These are phyloP conservation scores for Trichoderma brevicompactum DNA, from an alignment of 2,329 filamentous ascomycete species.

Conservation along the genomic window DNA sequence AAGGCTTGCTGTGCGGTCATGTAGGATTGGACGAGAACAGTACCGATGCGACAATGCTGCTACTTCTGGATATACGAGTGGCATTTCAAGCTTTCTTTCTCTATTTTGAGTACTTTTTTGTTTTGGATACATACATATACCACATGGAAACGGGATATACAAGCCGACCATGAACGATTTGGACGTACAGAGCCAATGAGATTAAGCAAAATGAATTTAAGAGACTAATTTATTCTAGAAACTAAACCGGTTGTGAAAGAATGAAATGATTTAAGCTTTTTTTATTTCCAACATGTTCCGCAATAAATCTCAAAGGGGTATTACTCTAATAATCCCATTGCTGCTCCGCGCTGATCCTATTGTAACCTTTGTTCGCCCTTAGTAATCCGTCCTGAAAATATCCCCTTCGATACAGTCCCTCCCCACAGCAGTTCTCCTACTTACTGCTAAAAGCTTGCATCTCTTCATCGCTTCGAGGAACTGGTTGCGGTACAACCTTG, in stretches of 20 bases:
- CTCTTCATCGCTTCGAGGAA: constrained; percentile 28
- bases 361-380: constrained; percentile 19
- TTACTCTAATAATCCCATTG: constrained; percentile 17
- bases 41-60: background rate
- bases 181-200: background rate
- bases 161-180: background rate
- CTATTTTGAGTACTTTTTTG: background rate
- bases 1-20: constrained; percentile 76
- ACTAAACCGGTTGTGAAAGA: background rate
- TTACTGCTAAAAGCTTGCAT: constrained; percentile 22
- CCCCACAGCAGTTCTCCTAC: constrained; percentile 13
- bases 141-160: background rate
- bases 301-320: constrained; percentile 5
- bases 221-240: background rate
- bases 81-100: background rate
- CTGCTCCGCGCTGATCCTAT: constrained; percentile 19
- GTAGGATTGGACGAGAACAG: constrained; percentile 52
- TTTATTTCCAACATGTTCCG: background rate
- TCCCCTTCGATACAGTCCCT: background rate
- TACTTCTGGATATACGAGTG: background rate
- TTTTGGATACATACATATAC: constrained; percentile 21
- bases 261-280: background rate
- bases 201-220: background rate
- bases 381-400: constrained; percentile 15
- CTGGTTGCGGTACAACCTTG: constrained; percentile 31